These are phyloP conservation scores for Triticum turgidum DNA, from an alignment of 176 grass and related monocot genomes.

Conservation along the genomic window DNA sequence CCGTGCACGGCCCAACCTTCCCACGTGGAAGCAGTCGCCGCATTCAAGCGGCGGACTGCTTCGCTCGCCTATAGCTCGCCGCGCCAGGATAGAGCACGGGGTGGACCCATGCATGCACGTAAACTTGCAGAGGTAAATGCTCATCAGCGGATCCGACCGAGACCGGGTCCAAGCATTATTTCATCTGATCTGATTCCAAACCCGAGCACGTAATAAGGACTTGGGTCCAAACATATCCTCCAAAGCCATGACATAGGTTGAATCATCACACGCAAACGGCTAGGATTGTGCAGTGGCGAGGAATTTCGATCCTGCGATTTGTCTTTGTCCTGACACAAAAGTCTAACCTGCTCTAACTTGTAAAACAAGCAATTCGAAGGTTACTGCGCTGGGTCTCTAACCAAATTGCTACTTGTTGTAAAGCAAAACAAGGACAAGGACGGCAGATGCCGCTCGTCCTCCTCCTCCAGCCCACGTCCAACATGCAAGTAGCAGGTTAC, in stretches of 20 bases:
- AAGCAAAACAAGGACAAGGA: neutral
- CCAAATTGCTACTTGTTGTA: neutral
- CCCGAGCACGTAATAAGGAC: neutral
- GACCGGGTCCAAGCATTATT: neutral
- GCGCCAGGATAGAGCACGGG: neutral
- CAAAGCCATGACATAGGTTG: neutral
- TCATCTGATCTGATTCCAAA: too few species aligned
- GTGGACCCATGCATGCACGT: neutral
- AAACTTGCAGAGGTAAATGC: neutral
- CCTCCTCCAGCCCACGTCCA: neutral
- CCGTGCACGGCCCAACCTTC: constrained; percentile 17
- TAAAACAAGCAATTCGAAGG: neutral
- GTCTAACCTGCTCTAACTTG: constrained; percentile 11
- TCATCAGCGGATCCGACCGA: neutral
- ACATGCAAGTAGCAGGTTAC: neutral
- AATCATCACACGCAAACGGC: neutral
- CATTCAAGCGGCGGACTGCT: neutral
- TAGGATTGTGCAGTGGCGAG: neutral
- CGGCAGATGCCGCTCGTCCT: neutral
- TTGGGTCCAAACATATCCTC: neutral
- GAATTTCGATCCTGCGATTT: neutral
- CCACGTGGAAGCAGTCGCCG: constrained; percentile 35
- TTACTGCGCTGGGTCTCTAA: neutral
- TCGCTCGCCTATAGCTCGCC: neutral
- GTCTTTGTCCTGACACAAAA: neutral